Conservation (phyloP, 805 yeast species). For the Candida nanaspora region DNA sequence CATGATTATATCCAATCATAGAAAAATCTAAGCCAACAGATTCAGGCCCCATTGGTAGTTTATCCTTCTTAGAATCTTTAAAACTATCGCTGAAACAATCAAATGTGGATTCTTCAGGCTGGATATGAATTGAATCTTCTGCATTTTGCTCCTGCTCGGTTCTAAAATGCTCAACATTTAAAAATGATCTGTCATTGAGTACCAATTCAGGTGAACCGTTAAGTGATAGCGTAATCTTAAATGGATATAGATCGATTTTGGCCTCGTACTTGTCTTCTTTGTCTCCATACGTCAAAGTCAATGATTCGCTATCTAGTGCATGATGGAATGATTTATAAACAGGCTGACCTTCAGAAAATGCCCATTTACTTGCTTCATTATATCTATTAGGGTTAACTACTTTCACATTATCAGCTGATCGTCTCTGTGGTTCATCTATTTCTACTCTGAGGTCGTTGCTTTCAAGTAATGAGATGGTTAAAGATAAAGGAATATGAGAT, state of each 20-base stretch:
- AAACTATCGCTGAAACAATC: constrained; percentile 70
- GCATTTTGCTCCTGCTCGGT: constrained; percentile 31
- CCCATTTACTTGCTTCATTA: constrained; percentile 54
- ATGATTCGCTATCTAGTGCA: constrained; percentile 13
- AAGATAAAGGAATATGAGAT: constrained; percentile 40
- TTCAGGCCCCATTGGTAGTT: constrained; percentile 80
- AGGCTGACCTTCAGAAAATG: constrained; percentile 32
- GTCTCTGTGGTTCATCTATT: constrained; percentile 54
- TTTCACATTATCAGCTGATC: constrained; percentile 5
- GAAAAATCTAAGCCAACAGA: constrained; percentile 75
- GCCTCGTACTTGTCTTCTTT: constrained; percentile 30
- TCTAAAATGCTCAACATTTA: constrained; percentile 83
- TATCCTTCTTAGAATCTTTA: constrained; percentile 57
- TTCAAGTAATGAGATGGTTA: constrained; percentile 48
- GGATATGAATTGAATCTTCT: constrained; percentile 30
- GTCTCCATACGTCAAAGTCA: constrained; percentile 29
- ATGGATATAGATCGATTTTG: constrained; percentile 36
- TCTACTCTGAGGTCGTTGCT: constrained; percentile 55
- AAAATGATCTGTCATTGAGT: constrained; percentile 60
- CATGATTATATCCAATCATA: constrained; percentile 51
- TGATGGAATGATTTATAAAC: constrained; percentile 12
- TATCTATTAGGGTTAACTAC: constrained; percentile 40
- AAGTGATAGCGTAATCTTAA: constrained; percentile 42
- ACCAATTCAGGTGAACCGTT: constrained; percentile 41
- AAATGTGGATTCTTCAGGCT: constrained; percentile 54